Evolutionary conservation across 768 basidiomycete genomes (phyloP), one percentile per base, ranked within the genome.

Genomic region (Hortiboletus campestris): DNA sequence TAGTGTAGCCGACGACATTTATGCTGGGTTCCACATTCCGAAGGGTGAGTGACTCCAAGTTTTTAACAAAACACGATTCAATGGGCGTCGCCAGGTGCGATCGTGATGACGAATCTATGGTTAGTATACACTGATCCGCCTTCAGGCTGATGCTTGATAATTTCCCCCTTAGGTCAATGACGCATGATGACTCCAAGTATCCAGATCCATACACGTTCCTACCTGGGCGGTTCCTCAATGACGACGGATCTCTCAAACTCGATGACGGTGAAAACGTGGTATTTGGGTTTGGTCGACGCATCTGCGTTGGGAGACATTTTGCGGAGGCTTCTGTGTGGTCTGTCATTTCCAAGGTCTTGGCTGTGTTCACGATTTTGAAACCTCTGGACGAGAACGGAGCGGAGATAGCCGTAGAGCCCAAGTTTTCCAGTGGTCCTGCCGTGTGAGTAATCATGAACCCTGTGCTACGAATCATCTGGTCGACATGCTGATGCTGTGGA

Each of bases 261-360:
- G 51, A 58, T 41, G 43, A 46, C 6, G 42, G 36, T 3, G 41
- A 49, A 10, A 34, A 46, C 41, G 41, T 62, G 22, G 53, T 47
- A 8, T 68, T 61, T 32, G 67, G 67, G 19, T 68, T 68, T 22
- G 66, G 67, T 41, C 50, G 64, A 22, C 63, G 66, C 39, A 58
- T 58, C 39, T 68, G 64, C 36, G 50, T 52, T 12, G 67, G 67
- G 4, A 49, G 60, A 17, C 43, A 57, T 29, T 55, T 65, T 19
- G 63, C 63, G 12, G 60, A 65, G 20, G 13, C 25, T 1, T 62
- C 63, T 2, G 6, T 62, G 7, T 55, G 56, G 53, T 5, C 28
- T 16, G 11, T 38, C 16, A 55, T 60, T 10, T 42, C 22, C 29
- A 46, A 6, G 6, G 40, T 57, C 5, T 14, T 60, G 34, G 48